Conservation (phyloP, 148 eudicot genomes). For the Silene latifolia region DNA sequence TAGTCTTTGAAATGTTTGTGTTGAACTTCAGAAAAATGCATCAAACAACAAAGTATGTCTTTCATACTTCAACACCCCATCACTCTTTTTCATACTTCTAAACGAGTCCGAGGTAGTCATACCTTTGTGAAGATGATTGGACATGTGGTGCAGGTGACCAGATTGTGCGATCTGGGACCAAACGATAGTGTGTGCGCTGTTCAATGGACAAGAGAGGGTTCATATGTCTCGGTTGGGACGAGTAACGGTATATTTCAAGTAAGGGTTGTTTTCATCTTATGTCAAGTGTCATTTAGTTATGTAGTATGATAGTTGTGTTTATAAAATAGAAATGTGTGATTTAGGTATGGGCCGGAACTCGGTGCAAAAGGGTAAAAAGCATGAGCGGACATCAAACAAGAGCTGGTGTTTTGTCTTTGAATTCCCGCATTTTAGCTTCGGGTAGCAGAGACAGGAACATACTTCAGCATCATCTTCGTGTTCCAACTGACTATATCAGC, state of each 20-base stretch:
- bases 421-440: slow-evolving; percentile 82
- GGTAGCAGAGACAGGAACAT: slow-evolving; percentile 97
- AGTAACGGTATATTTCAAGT: slow-evolving; percentile 74
- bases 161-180: slow-evolving; percentile 89
- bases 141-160: slow-evolving; percentile 88
- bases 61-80: no score
- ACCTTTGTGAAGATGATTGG: no score
- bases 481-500: slow-evolving; percentile 70
- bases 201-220: slow-evolving; percentile 97
- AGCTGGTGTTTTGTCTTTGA: slow-evolving; percentile 94
- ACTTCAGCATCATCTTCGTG: slow-evolving; percentile 94
- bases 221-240: slow-evolving; percentile 88
- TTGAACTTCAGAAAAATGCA: no score
- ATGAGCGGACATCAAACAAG: slow-evolving; percentile 93
- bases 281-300: no score
- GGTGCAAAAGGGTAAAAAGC: slow-evolving; percentile 77
- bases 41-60: no score
- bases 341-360: slow-evolving; percentile 97
- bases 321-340: no score
- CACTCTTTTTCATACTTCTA: no score
- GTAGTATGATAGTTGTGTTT: no score
- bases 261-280: no score
- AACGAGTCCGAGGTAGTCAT: no score
- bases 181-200: slow-evolving; percentile 82
- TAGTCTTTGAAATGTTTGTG: no score